A percentile compares a stretch with the other conserved stretches of the same genome.
phyloP scores from a whole-genome alignment of 2,329 filamentous ascomycete species.

The Diaporthe eres region DNA sequence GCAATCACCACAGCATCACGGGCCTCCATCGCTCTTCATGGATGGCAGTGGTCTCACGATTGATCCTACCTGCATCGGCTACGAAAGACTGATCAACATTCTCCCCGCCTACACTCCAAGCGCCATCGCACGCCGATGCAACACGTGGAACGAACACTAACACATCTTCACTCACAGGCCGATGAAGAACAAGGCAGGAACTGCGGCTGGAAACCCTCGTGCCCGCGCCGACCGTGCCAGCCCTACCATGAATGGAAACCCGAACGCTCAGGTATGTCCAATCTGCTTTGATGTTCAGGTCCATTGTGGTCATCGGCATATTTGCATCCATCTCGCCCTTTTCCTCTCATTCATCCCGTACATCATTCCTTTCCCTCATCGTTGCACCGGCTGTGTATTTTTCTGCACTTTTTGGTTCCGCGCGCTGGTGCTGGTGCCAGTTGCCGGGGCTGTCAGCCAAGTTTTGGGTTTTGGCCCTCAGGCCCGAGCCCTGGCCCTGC shows the following conservation, averaged over 20 bases:
- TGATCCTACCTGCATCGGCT: not conserved
- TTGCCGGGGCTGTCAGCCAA: conserved; percentile 31
- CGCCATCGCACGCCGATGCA: not conserved
- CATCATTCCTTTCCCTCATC: conserved; percentile 33
- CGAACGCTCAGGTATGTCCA: conserved; percentile 67
- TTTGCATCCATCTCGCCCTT: not conserved
- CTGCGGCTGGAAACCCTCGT: conserved; percentile 77
- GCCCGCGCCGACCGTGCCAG: conserved; percentile 74
- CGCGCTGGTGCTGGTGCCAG: conserved; percentile 10
- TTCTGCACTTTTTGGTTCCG: conserved; percentile 1
- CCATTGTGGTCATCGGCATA: conserved; percentile 31
- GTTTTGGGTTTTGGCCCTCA: conserved; percentile 39
- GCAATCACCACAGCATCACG: not conserved
- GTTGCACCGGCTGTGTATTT: conserved; percentile 1
- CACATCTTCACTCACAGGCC: conserved; percentile 66
- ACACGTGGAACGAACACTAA: conserved; percentile 36
- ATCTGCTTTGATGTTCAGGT: not conserved
- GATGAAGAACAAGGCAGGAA: conserved; percentile 80
- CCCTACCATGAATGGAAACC: conserved; percentile 70
- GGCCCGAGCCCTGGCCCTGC: conserved; percentile 30
- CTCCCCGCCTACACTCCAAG: not conserved
- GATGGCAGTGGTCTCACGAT: not conserved
- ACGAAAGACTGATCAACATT: not conserved
- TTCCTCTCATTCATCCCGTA: not conserved
- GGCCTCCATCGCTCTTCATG: conserved; percentile 12